Evolutionary conservation across 2,329 filamentous ascomycete genomes (phyloP).

Genomic region (Colletotrichum sp.): DNA sequence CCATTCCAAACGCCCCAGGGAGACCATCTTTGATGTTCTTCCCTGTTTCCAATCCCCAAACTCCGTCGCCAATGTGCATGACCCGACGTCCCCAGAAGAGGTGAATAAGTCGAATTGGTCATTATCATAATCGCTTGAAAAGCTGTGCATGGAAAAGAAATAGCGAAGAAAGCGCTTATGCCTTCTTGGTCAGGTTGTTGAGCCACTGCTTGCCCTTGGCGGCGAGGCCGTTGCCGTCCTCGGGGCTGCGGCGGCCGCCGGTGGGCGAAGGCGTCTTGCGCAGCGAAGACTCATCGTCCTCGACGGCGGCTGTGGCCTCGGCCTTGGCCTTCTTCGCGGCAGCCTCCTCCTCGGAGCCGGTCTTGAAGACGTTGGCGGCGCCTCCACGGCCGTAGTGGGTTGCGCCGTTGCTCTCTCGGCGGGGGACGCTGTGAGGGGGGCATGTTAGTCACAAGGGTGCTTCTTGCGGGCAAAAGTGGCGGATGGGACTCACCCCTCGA

Average conservation of each 20-base stretch:
- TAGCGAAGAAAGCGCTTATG: constrained; percentile 25
- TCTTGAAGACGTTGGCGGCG: constrained; percentile 71
- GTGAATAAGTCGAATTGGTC: background rate
- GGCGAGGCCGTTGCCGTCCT: constrained; percentile 33
- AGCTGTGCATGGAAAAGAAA: background rate
- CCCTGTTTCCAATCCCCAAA: background rate
- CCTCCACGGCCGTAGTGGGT: constrained; percentile 77
- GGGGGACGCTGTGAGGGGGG: constrained; percentile 47
- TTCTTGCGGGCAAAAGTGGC: background rate
- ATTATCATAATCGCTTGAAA: background rate
- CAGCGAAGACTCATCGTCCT: constrained; percentile 29
- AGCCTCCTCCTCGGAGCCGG: constrained; percentile 44
- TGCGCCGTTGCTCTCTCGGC: constrained; percentile 61
- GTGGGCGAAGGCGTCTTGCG: constrained; percentile 19
- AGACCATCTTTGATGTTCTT: background rate
- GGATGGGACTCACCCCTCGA: constrained; percentile 64
- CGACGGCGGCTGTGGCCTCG: constrained; percentile 35
- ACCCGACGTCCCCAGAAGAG: background rate
- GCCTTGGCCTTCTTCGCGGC: constrained; percentile 27
- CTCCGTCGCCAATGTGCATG: background rate
- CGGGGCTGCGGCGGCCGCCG: constrained; percentile 10
- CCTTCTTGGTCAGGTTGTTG: constrained; percentile 56
- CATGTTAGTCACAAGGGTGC: constrained; percentile 15
- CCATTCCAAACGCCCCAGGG: background rate
- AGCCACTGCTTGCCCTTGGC: constrained; percentile 55